Conservation (phyloP, 1,284 basidiomycete species). For the Exsudoporus floridanus region DNA sequence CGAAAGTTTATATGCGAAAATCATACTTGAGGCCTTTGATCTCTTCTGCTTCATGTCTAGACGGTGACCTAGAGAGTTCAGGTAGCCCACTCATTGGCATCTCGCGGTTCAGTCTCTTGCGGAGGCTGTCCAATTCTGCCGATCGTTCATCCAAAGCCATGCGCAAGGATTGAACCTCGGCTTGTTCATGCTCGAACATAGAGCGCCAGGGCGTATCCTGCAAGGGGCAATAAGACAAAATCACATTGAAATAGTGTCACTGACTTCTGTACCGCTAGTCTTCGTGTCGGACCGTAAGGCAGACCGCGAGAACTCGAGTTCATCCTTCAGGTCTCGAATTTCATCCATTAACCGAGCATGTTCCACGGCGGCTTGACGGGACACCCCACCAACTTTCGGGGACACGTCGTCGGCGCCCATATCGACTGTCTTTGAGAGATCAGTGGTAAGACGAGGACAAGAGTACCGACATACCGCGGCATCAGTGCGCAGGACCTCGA, state of each 20-base stretch:
- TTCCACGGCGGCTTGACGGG: constrained; percentile 47
- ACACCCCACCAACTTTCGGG: constrained; percentile 38
- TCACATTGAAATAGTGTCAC: constrained; percentile 15
- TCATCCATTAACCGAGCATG: constrained; percentile 50
- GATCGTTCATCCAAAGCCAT: constrained; percentile 47
- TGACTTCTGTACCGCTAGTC: constrained; percentile 15
- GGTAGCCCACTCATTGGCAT: constrained; percentile 43
- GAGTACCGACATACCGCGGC: constrained; percentile 55
- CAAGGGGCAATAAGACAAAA: constrained; percentile 9
- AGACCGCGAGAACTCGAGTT: constrained; percentile 43
- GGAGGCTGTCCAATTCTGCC: constrained; percentile 53
- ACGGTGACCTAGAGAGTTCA: constrained; percentile 35
- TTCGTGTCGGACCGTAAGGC: constrained; percentile 11
- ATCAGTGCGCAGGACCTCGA: constrained; percentile 80
- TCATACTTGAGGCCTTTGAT: constrained; percentile 75
- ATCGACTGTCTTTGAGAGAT: constrained; percentile 26
- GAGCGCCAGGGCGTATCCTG: constrained; percentile 35
- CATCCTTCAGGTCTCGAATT: constrained; percentile 49
- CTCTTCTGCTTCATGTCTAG: constrained; percentile 61
- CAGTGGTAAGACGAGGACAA: neutral
- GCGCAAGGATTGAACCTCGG: constrained; percentile 39
- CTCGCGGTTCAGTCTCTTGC: constrained; percentile 60
- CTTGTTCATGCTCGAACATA: constrained; percentile 41
- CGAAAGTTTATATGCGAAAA: neutral
- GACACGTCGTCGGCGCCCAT: constrained; percentile 30